Base-by-base conservation (phyloP, 192 early-diverging fungal species). In the Dispira simplex region DNA sequence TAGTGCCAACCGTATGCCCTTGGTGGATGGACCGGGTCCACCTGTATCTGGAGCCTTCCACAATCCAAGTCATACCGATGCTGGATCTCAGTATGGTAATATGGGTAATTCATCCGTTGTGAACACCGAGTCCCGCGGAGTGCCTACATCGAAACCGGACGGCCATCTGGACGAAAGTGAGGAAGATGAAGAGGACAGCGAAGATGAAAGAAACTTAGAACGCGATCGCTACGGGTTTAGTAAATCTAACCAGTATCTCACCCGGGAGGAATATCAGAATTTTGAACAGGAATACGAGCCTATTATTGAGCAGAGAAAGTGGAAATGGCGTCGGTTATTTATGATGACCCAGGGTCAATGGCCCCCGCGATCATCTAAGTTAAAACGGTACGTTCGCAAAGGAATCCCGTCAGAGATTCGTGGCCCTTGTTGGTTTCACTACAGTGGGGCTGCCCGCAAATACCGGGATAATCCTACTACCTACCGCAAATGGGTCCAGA, bases 311-410 rank as follows among this genome's bases (percentile, higher is more conserved):
- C 51, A 78, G 46, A 71, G 78, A 32, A 67, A 68, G 26, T 54
- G 64, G 48, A 77, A 76, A 48, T 81, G 79, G 79, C 68, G 74
- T 11, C 63, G 66, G 39, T 68, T 80, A 14, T 71, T 83, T 68
- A 66, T 69, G 39, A 69, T 73, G 39, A 67, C 74, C 51, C 67
- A 73, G 52, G 71, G 71, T 27, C 57, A 75, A 27, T 67, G 77
- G 21, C 80, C 78, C 23, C 57, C 65, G 21, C 67, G 76, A 44
- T 67, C 68, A 21, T 52, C 71, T 23, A 76, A 81, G 70, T 63
- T 87, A 43, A 90, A 90, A 63, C 71, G 85, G 56, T 88, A 83
- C 62, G 75, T 91, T 20, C 79, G 87, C 11, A 87, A 88, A 71
- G 89, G 89, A 9, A 86, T 91, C 57, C 89, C 89, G 44, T 68